These are phyloP conservation scores for Candida sanyiensis DNA, from an alignment of 805 yeast species.

Conservation along the genomic window DNA sequence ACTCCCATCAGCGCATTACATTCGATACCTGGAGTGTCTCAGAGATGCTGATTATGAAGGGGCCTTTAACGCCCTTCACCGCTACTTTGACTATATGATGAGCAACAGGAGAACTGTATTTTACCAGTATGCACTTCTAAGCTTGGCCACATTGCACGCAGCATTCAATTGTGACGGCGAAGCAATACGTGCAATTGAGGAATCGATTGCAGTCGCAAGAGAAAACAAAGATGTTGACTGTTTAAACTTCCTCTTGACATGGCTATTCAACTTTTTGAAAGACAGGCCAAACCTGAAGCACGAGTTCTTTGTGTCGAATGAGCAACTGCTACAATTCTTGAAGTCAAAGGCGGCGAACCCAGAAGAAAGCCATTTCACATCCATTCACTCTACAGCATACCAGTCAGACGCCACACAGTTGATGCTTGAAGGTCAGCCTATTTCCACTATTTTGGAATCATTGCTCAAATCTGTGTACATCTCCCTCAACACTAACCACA, in stretches of 20 bases:
- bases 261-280: constrained; percentile 40
- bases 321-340: constrained; percentile 57
- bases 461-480: constrained; percentile 51
- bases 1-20: constrained; percentile 46
- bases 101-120: constrained; percentile 55
- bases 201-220: constrained; percentile 82
- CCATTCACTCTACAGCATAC: constrained; percentile 51
- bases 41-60: constrained; percentile 53
- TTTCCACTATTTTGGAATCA: constrained; percentile 46
- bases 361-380: constrained; percentile 13
- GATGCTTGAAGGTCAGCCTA: constrained; percentile 45
- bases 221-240: constrained; percentile 64
- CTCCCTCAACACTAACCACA: constrained; percentile 40
- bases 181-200: constrained; percentile 77
- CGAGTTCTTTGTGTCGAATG: constrained; percentile 50
- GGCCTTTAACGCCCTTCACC: constrained; percentile 48
- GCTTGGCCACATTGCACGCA: constrained; percentile 67
- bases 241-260: constrained; percentile 26
- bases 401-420: constrained; percentile 57
- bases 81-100: constrained; percentile 74
- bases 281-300: constrained; percentile 55
- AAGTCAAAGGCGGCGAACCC: constrained; percentile 28
- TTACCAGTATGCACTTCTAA: constrained; percentile 73
- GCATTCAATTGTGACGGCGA: constrained; percentile 52
- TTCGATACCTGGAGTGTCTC: constrained; percentile 55